Evolutionary conservation across 441 rosid species (phyloP).

Genomic region (Cnidoscolus chayamansa): DNA sequence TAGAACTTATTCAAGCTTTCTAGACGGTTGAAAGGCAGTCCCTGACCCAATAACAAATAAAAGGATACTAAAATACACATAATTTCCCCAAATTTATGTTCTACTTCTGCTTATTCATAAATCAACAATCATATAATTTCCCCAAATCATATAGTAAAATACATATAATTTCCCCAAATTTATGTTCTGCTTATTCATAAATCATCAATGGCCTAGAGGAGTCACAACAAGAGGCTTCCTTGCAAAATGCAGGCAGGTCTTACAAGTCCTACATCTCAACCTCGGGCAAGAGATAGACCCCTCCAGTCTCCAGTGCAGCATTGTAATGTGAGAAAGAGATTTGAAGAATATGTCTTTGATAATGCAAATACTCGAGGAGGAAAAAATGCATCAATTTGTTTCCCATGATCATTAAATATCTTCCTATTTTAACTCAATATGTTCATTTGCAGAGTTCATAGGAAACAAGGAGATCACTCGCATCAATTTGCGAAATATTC

Average conservation of each 20-base stretch:
- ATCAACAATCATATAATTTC: not conserved
- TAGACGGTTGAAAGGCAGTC: not conserved
- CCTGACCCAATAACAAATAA: not conserved
- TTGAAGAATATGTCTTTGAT: not conserved
- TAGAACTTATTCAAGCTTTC: not conserved
- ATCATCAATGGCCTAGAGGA: not conserved
- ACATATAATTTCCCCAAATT: not conserved
- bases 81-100: not conserved
- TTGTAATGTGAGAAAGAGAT: not conserved
- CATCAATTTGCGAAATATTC: not conserved
- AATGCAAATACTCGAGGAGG: not conserved
- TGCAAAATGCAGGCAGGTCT: not conserved
- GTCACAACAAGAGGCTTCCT: not conserved
- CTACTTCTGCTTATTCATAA: not conserved
- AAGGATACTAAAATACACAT: not conserved
- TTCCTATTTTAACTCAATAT: no score
- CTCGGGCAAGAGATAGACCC: not conserved
- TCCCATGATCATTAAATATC: not conserved
- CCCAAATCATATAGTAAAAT: not conserved
- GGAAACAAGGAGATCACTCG: not conserved
- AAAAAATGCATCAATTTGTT: not conserved
- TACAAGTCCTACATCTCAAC: not conserved
- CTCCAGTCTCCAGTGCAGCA: no score
- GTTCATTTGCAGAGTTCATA: not conserved
- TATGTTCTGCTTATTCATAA: not conserved